Percentiles rank a stretch among this genome's conserved stretches.
Evolutionary conservation across 805 yeast genomes (phyloP).

Genomic region (Hanseniaspora lachancei): DNA sequence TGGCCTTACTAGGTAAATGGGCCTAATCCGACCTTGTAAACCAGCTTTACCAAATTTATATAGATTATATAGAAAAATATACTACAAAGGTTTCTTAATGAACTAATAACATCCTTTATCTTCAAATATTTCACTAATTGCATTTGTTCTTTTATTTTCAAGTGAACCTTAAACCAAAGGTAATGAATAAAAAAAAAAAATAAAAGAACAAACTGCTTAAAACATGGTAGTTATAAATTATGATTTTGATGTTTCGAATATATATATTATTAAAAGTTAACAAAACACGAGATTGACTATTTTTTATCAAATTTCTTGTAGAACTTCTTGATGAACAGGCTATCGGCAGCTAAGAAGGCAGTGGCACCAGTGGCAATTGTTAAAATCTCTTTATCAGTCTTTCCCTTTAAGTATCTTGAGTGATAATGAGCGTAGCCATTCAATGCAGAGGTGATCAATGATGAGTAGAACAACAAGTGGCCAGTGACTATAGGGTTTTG

Average conservation of each 20-base stretch:
- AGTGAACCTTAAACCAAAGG: no score
- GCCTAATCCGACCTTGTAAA: slow-evolving; percentile 29
- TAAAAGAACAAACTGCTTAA: background rate
- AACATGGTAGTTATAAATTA: background rate
- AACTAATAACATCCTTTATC: no score
- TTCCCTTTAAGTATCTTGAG: slow-evolving; percentile 33
- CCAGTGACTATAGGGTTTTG: slow-evolving; percentile 50
- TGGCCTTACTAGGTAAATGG: slow-evolving; percentile 70
- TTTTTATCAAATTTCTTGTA: slow-evolving; percentile 43
- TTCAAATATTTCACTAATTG: no score
- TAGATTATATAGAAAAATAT: no score
- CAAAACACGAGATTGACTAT: slow-evolving; percentile 12
- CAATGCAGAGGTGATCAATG: slow-evolving; percentile 37
- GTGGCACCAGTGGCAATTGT: slow-evolving; percentile 40
- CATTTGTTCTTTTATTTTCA: no score
- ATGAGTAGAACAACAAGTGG: slow-evolving; percentile 38
- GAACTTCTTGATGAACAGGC: slow-evolving; percentile 38
- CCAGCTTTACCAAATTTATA: no score
- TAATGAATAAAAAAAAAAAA: no score
- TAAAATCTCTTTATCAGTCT: slow-evolving; percentile 36
- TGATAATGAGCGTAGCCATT: slow-evolving; percentile 39
- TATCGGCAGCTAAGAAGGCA: slow-evolving; percentile 44
- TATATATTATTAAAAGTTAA: background rate
- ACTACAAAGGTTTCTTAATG: no score
- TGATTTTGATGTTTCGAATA: background rate